Percentiles rank a stretch among this genome's conserved stretches.
Evolutionary conservation across 2,329 filamentous ascomycete species (phyloP).

Genomic region (Penicillium sp.): DNA sequence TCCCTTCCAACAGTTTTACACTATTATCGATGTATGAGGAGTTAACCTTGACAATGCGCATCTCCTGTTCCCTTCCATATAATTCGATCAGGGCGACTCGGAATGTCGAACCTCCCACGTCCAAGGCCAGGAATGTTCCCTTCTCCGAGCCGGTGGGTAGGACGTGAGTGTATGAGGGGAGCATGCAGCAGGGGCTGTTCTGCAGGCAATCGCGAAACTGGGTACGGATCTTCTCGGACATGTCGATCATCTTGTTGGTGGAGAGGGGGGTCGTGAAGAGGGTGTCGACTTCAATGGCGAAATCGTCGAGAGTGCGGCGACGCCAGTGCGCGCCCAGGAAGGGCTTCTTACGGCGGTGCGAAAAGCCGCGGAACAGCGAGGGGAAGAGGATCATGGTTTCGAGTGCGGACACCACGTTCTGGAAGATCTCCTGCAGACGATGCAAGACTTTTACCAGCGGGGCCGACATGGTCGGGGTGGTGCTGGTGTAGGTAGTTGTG

Average conservation of each 20-base stretch:
- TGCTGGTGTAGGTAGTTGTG: not conserved
- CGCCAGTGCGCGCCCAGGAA: slow-evolving; percentile 40
- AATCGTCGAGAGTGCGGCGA: slow-evolving; percentile 42
- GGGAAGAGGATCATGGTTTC: slow-evolving; percentile 48
- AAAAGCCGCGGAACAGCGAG: slow-evolving; percentile 40
- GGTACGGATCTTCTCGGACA: slow-evolving; percentile 50
- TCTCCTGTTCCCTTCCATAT: slow-evolving; percentile 51
- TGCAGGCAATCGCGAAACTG: slow-evolving; percentile 61
- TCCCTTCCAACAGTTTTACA: slow-evolving; percentile 59
- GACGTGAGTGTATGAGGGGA: slow-evolving; percentile 67
- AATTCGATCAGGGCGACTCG: slow-evolving; percentile 65
- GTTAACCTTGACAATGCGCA: slow-evolving; percentile 60
- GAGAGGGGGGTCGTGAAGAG: slow-evolving; percentile 43
- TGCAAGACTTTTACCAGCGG: slow-evolving; percentile 45
- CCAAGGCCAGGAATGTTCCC: slow-evolving; percentile 65
- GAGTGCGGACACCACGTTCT: slow-evolving; percentile 43
- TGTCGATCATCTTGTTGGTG: slow-evolving; percentile 43
- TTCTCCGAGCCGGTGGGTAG: slow-evolving; percentile 63
- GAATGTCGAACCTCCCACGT: slow-evolving; percentile 70
- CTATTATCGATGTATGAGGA: slow-evolving; percentile 61
- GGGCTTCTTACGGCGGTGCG: slow-evolving; percentile 36
- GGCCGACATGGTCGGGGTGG: slow-evolving; percentile 37
- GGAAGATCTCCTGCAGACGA: slow-evolving; percentile 47
- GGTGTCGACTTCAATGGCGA: slow-evolving; percentile 44
- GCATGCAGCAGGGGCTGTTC: slow-evolving; percentile 64